phyloP scores from a whole-genome alignment of 768 basidiomycete species.

The Pleurotus eryngii region DNA sequence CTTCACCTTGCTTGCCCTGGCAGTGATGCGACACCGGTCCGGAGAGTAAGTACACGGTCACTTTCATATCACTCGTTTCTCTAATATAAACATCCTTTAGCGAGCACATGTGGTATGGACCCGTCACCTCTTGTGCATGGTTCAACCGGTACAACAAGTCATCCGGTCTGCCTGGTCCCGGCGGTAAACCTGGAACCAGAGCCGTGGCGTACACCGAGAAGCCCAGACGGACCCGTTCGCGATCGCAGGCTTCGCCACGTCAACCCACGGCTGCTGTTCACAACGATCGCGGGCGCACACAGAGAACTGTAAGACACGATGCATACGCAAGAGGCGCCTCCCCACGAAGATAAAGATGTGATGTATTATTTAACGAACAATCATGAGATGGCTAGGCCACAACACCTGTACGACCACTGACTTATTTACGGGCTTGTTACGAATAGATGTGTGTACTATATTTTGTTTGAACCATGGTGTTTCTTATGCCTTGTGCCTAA shows the following conservation, averaged over 20 bases:
- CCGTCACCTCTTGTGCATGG: slow-evolving; percentile 73
- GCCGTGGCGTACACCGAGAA: slow-evolving; percentile 4
- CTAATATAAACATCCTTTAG: background rate
- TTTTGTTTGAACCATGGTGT: background rate
- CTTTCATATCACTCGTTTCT: background rate
- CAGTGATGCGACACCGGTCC: slow-evolving; percentile 5
- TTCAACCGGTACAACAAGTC: slow-evolving; percentile 42
- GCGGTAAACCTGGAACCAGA: slow-evolving; percentile 29
- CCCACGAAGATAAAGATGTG: background rate
- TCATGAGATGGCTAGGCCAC: background rate
- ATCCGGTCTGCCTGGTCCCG: slow-evolving; percentile 3
- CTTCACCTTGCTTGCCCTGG: slow-evolving; percentile 1
- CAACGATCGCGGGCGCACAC: slow-evolving; percentile 4
- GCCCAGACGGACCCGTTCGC: background rate
- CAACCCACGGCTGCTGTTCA: slow-evolving; percentile 5
- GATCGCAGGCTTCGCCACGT: background rate
- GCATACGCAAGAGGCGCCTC: slow-evolving; percentile 7
- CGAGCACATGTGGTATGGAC: slow-evolving; percentile 62
- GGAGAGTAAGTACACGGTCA: slow-evolving; percentile 2
- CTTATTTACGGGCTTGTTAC: slow-evolving; percentile 3
- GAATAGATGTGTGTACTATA: background rate
- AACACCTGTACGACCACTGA: background rate
- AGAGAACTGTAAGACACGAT: slow-evolving; percentile 2
- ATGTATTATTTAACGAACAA: slow-evolving; percentile 1
- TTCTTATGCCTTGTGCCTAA: background rate